Conservation (phyloP, 2,329 filamentous ascomycete species). For the Epichloe aotearoae region DNA sequence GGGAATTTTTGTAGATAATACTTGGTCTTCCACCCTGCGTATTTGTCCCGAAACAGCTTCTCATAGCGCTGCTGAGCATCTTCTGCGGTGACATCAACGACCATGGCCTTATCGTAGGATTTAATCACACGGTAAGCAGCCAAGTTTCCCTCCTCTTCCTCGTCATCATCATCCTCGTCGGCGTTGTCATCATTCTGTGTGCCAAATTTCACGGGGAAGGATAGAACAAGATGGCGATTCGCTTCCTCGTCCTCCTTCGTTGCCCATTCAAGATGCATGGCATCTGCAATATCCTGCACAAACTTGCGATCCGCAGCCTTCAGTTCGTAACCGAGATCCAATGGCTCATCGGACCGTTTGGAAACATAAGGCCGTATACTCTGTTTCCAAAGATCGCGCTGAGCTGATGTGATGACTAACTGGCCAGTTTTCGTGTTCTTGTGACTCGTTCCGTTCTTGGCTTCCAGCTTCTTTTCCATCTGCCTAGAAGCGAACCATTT, state of each 20-base stretch:
- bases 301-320: constrained; percentile 85
- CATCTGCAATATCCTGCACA: constrained; percentile 69
- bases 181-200: constrained; percentile 40
- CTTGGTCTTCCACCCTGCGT: constrained; percentile 82
- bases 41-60: constrained; percentile 80
- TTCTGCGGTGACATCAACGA: constrained; percentile 66
- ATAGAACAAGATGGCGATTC: constrained; percentile 36
- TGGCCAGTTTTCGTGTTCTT: constrained; percentile 42
- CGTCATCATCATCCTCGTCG: constrained; percentile 23
- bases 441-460: constrained; percentile 44
- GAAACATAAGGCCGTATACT: constrained; percentile 72
- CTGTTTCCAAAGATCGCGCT: constrained; percentile 70
- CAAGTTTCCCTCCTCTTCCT: constrained; percentile 65
- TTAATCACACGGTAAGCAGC: constrained; percentile 78
- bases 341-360: constrained; percentile 46
- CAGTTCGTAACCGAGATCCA: constrained; percentile 62
- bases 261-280: constrained; percentile 42
- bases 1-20: constrained; percentile 86
- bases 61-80: constrained; percentile 70
- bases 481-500: constrained; percentile 88
- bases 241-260: constrained; percentile 45
- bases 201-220: constrained; percentile 32
- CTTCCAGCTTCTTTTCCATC: constrained; percentile 46
- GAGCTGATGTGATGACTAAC: constrained; percentile 61
- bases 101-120: constrained; percentile 79